Evolutionary conservation across 768 basidiomycete genomes (phyloP), one percentile per base, ranked within the genome.

Genomic region (Dioszegia hungarica): DNA sequence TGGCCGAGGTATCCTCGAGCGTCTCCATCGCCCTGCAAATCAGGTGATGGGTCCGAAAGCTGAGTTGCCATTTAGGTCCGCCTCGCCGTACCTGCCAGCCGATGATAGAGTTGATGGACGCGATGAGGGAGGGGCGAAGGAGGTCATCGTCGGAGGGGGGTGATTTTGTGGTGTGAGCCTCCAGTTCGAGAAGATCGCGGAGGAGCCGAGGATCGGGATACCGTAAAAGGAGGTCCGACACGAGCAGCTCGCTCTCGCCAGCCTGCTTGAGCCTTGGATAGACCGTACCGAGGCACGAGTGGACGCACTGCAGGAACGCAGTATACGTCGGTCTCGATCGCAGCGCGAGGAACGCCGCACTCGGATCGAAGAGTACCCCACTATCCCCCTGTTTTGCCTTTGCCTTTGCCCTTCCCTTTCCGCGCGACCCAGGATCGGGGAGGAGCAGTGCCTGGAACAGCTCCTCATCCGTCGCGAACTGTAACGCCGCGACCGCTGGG

Each of bases 391-490:
- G 47, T 25, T 45, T 27, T 8, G 9, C 33, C 31, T 52, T 49
- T 9, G 33, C 49, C 10, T 25, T 27, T 33, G n/a, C n/a, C 25
- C 28, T 15, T 29, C 29, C 15, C 20, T 19, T 3, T 33, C 9
- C 25, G 25, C 31, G 31, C 15, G 10, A 14, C 17, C 9, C 29
- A 33, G 45, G 33, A 1, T 52, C n/a, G 11, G 59, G 52, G 0
- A 49, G 20, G 1, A 53, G 31, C 1, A 62, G 20, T 17, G 62
- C 50, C 10, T 57, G 37, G 44, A 60, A 38, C 9, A 66, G 53
- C 39, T 66, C 64, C 1, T 56, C 57, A 46, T 66, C 64, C 15
- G 54, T 48, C 17, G 64, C 64, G 40, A 54, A 63, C 5, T 17
- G 27, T 29, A 66, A 37, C 3, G 61, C 49, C 1, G 48, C 20